These are phyloP conservation scores for Hippophae tibetana DNA, from an alignment of 306 rosid species.

Conservation along the genomic window DNA sequence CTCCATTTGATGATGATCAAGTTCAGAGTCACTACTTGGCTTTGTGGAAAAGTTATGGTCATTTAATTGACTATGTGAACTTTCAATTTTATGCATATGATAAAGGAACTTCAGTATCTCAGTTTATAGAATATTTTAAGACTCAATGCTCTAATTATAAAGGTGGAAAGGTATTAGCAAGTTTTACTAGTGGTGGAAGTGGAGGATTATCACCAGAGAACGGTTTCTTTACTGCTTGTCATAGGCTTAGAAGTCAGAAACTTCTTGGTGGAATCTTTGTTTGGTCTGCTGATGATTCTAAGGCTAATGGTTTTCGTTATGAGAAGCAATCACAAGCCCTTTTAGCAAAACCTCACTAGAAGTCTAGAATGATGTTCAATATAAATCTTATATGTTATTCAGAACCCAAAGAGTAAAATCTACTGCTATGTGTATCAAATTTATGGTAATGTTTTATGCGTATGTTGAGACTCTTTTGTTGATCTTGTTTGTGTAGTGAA, in stretches of 20 bases:
- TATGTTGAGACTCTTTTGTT: background rate
- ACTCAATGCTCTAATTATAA: slow-evolving; percentile 9
- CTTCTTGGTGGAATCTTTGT: slow-evolving; percentile 50
- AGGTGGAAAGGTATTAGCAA: slow-evolving; percentile 42
- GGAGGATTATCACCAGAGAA: slow-evolving; percentile 31
- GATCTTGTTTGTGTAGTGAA: too few relatives aligned
- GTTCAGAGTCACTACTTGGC: slow-evolving; percentile 47
- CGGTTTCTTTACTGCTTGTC: slow-evolving; percentile 48
- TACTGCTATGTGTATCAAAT: background rate
- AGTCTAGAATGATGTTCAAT: too few relatives aligned
- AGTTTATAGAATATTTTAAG: too few relatives aligned
- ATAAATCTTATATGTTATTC: background rate
- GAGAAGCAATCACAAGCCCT: slow-evolving; percentile 53
- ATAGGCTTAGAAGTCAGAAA: slow-evolving; percentile 20
- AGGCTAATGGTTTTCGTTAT: slow-evolving; percentile 29
- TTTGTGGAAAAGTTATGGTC: slow-evolving; percentile 43
- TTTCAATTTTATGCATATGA: slow-evolving; percentile 60
- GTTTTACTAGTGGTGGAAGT: slow-evolving; percentile 41
- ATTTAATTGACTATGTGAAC: slow-evolving; percentile 45
- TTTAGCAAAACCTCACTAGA: slow-evolving; percentile 16
- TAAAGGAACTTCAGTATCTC: slow-evolving; percentile 21
- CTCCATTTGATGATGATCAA: slow-evolving; percentile 40
- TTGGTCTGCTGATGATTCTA: slow-evolving; percentile 59
- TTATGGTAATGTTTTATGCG: too few relatives aligned
- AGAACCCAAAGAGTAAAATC: background rate